Percentiles rank a stretch among this genome's conserved stretches.
Conservation (phyloP, 495 filamentous ascomycete species). For the Lasiosphaeris hirsuta region DNA sequence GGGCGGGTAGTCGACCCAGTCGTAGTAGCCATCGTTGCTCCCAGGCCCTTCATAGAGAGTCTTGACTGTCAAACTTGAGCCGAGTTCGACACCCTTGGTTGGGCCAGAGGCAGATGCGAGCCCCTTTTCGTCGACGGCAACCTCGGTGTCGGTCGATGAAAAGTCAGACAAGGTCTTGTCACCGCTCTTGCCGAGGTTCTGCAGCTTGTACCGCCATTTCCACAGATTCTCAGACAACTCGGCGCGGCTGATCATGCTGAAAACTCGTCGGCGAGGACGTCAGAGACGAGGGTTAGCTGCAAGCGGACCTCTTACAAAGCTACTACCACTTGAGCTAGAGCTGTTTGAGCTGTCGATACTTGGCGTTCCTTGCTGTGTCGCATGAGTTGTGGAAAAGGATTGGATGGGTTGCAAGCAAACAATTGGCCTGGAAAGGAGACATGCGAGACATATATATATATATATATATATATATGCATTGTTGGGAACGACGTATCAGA, state of each 20-base stretch:
- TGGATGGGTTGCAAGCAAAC: no score
- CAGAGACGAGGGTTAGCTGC: not conserved
- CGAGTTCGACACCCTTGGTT: slow-evolving; percentile 17
- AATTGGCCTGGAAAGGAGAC: no score
- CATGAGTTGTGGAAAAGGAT: no score
- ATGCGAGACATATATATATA: no score
- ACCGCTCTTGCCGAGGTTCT: slow-evolving; percentile 17
- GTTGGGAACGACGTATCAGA: no score
- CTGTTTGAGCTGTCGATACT: no score
- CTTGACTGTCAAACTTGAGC: slow-evolving; percentile 22
- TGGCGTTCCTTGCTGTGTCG: no score
- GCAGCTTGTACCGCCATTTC: slow-evolving; percentile 30
- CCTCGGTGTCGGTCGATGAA: slow-evolving; percentile 12
- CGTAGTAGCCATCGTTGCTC: slow-evolving; percentile 17
- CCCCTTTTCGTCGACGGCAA: not conserved
- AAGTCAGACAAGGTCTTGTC: slow-evolving; percentile 28
- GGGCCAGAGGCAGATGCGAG: not conserved
- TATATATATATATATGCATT: no score
- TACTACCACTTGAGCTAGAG: not conserved
- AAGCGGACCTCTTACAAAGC: not conserved
- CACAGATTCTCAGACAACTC: slow-evolving; percentile 23
- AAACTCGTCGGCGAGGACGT: not conserved
- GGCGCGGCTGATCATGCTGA: slow-evolving; percentile 10
- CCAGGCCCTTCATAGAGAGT: slow-evolving; percentile 32
- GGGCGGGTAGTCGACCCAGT: slow-evolving; percentile 41